Percentiles rank a stretch among this genome's conserved stretches.
phyloP scores from a whole-genome alignment of 208 protist genomes.

The Sergeia podlipaevii region DNA sequence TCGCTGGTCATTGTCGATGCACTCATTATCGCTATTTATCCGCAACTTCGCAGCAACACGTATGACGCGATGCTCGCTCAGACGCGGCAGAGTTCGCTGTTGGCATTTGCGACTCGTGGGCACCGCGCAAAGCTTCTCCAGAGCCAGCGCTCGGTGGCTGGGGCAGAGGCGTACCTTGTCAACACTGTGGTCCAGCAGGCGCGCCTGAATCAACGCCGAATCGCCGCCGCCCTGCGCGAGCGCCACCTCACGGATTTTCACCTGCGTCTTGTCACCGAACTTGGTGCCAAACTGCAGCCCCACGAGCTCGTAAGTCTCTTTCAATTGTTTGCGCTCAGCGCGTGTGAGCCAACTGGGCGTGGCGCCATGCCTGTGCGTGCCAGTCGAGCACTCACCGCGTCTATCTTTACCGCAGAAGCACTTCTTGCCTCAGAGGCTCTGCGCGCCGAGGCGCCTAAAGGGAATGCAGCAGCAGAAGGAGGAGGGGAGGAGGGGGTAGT shows the following conservation, averaged over 20 bases:
- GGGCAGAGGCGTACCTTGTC: constrained; percentile 36
- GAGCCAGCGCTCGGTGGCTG: constrained; percentile 17
- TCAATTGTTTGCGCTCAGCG: constrained; percentile 24
- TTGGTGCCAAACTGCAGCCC: constrained; percentile 20
- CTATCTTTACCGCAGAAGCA: constrained; percentile 49
- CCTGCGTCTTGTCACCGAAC: constrained; percentile 17
- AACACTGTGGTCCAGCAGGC: constrained; percentile 55
- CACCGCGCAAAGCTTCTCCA: constrained; percentile 53
- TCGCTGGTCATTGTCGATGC: not conserved
- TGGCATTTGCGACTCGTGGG: constrained; percentile 61
- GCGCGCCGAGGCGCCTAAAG: not conserved
- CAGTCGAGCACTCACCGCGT: constrained; percentile 32
- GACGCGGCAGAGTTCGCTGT: constrained; percentile 53
- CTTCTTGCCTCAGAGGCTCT: constrained; percentile 25
- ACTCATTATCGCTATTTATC: constrained; percentile 33
- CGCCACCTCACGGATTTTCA: constrained; percentile 27
- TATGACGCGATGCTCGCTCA: constrained; percentile 36
- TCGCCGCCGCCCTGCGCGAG: constrained; percentile 53
- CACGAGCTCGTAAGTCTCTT: constrained; percentile 38
- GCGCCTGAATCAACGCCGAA: constrained; percentile 69
- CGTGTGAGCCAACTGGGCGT: not conserved
- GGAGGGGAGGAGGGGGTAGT: no score
- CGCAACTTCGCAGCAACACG: constrained; percentile 72
- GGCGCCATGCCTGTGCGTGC: not conserved
- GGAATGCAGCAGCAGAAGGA: not conserved